These are phyloP conservation scores for Penicillium egyptiacum DNA, from an alignment of 495 filamentous ascomycete species.

Conservation along the genomic window DNA sequence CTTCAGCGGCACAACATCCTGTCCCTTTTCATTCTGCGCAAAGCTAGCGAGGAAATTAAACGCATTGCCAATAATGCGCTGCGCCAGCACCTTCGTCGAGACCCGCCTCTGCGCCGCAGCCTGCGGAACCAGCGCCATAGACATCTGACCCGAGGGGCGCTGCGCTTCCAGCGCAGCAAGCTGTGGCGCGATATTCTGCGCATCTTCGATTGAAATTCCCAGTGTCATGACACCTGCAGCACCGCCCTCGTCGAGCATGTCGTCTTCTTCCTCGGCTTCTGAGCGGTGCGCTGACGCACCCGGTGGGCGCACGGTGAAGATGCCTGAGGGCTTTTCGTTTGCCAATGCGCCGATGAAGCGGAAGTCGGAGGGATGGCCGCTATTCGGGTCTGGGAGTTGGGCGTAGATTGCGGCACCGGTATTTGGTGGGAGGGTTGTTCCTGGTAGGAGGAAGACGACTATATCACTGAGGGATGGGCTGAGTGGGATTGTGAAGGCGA, in stretches of 20 bases:
- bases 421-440: slow-evolving; percentile 65
- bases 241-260: slow-evolving; percentile 45
- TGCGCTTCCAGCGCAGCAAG: slow-evolving; percentile 58
- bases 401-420: slow-evolving; percentile 89
- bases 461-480: slow-evolving; percentile 71
- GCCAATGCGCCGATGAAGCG: slow-evolving; percentile 84
- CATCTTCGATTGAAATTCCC: slow-evolving; percentile 81
- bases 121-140: slow-evolving; percentile 33
- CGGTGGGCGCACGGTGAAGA: slow-evolving; percentile 65
- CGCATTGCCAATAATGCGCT: slow-evolving; percentile 92
- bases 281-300: slow-evolving; percentile 20
- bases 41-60: slow-evolving; percentile 96
- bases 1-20: slow-evolving; percentile 85
- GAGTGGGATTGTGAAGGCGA: slow-evolving; percentile 61
- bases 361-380: slow-evolving; percentile 53
- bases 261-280: slow-evolving; percentile 40
- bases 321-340: slow-evolving; percentile 81
- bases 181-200: slow-evolving; percentile 65
- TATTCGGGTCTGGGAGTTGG: slow-evolving; percentile 54
- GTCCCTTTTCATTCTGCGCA: slow-evolving; percentile 58
- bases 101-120: slow-evolving; percentile 33
- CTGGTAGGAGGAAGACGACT: slow-evolving; percentile 86
- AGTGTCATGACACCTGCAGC: slow-evolving; percentile 56
- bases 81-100: slow-evolving; percentile 74
- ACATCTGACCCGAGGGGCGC: slow-evolving; percentile 15